phyloP scores from a whole-genome alignment of 768 basidiomycete species.

The Termitomyces sp. region DNA sequence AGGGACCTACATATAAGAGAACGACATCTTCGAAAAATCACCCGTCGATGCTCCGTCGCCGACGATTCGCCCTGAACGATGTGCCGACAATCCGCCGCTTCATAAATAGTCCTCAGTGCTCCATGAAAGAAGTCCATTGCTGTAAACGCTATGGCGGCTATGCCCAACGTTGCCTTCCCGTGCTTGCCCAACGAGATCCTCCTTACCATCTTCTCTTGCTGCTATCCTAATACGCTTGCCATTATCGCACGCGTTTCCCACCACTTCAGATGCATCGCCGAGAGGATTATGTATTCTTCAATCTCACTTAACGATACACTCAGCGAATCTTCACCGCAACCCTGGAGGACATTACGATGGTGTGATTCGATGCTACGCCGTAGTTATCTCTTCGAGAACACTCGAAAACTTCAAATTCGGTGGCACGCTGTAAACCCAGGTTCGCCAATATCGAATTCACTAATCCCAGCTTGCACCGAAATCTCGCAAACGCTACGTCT shows the following conservation, averaged over 20 bases:
- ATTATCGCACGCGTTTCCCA: conserved; percentile 43
- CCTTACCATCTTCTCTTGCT: conserved; percentile 40
- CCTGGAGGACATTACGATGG: conserved; percentile 44
- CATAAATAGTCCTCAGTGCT: conserved; percentile 25
- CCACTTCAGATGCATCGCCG: conserved; percentile 49
- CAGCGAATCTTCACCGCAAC: conserved; percentile 36
- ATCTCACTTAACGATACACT: conserved; percentile 47
- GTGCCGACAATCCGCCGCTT: conserved; percentile 34
- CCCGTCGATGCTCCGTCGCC: conserved; percentile 40
- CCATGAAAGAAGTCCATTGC: conserved; percentile 2
- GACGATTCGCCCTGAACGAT: conserved; percentile 30
- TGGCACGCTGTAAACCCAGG: conserved; percentile 47
- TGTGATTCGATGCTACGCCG: conserved; percentile 48
- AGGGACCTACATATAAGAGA: no score
- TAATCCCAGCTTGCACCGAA: conserved; percentile 37
- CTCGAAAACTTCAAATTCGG: conserved; percentile 47
- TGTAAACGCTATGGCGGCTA: background rate
- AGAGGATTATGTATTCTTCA: conserved; percentile 55
- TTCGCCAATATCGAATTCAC: conserved; percentile 23
- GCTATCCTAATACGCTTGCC: conserved; percentile 35
- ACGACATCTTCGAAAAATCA: conserved; percentile 3
- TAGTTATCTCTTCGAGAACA: conserved; percentile 42
- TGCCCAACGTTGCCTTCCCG: background rate
- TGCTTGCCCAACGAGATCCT: conserved; percentile 57
- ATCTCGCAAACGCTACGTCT: conserved; percentile 34